phyloP scores from a whole-genome alignment of 768 basidiomycete genomes.

The Clavaria fumosa region DNA sequence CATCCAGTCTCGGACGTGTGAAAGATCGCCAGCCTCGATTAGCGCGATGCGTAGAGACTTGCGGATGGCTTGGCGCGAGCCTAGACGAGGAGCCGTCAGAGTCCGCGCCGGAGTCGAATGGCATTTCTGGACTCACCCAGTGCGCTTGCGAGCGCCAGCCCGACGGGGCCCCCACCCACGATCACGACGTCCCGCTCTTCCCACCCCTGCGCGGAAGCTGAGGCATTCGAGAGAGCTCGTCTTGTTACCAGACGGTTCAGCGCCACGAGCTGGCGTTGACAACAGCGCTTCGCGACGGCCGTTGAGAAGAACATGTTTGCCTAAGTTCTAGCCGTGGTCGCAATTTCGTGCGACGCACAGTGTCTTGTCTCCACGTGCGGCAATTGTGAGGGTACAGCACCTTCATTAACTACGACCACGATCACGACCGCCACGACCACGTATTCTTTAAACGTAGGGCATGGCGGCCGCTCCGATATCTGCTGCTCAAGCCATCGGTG shows the following conservation, averaged over 20 bases:
- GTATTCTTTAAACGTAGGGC: conserved; percentile 4
- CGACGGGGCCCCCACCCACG: conserved; percentile 88
- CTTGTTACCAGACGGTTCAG: too few relatives aligned
- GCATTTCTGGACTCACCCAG: conserved; percentile 38
- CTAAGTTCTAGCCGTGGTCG: too few relatives aligned
- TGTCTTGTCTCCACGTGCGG: too few relatives aligned
- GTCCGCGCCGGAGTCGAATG: neutral
- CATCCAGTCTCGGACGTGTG: conserved; percentile 52
- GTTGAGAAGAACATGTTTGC: too few relatives aligned
- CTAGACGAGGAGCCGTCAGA: conserved; percentile 20
- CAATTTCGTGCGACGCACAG: too few relatives aligned
- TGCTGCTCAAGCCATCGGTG: conserved; percentile 74
- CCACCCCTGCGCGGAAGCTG: too few relatives aligned
- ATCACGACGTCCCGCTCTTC: conserved; percentile 66
- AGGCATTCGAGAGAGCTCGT: too few relatives aligned
- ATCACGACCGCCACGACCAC: too few relatives aligned
- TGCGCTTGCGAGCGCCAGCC: conserved; percentile 77
- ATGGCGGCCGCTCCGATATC: conserved; percentile 48
- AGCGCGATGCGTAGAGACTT: conserved; percentile 48
- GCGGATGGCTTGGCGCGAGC: conserved; percentile 34
- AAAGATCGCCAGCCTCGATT: conserved; percentile 70
- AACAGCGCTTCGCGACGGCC: too few relatives aligned
- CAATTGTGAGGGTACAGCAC: too few relatives aligned
- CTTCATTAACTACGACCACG: too few relatives aligned
- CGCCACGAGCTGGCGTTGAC: too few relatives aligned